Conservation (phyloP, 2,329 filamentous ascomycete genomes). For the Rhinocladiella similis region DNA sequence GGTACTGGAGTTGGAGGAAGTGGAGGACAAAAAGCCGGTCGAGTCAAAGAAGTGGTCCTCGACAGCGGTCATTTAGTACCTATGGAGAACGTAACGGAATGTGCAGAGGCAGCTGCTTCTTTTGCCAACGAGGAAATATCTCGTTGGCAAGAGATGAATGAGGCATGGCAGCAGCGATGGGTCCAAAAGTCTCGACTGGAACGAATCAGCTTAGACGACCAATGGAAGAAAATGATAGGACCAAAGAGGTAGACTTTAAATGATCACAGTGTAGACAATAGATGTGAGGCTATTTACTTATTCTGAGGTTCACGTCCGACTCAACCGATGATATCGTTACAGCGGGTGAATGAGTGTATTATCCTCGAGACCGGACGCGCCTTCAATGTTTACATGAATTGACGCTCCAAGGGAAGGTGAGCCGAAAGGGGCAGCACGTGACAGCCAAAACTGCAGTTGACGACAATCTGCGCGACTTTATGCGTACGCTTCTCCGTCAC, state of each 20-base stretch:
- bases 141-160: constrained; percentile 16
- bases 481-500: constrained; percentile 15
- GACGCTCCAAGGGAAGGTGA: background rate
- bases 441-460: background rate
- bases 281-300: too few species aligned
- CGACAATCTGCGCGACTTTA: constrained; percentile 18
- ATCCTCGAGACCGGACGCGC: too few species aligned
- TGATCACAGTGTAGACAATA: too few species aligned
- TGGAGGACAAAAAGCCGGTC: constrained; percentile 55
- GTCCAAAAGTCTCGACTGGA: constrained; percentile 13
- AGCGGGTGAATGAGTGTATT: too few species aligned
- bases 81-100: constrained; percentile 28
- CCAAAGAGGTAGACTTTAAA: constrained; percentile 8
- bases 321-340: too few species aligned
- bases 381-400: too few species aligned
- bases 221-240: constrained; percentile 24
- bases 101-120: constrained; percentile 23
- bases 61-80: constrained; percentile 28
- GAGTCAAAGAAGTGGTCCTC: constrained; percentile 27
- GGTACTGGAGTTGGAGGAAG: constrained; percentile 41
- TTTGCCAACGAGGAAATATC: constrained; percentile 17
- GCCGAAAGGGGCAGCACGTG: background rate
- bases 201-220: constrained; percentile 22
- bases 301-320: too few species aligned
- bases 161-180: constrained; percentile 22